Evolutionary conservation across 495 filamentous ascomycete species (phyloP).

Genomic region (Lasiosphaeria ovina): DNA sequence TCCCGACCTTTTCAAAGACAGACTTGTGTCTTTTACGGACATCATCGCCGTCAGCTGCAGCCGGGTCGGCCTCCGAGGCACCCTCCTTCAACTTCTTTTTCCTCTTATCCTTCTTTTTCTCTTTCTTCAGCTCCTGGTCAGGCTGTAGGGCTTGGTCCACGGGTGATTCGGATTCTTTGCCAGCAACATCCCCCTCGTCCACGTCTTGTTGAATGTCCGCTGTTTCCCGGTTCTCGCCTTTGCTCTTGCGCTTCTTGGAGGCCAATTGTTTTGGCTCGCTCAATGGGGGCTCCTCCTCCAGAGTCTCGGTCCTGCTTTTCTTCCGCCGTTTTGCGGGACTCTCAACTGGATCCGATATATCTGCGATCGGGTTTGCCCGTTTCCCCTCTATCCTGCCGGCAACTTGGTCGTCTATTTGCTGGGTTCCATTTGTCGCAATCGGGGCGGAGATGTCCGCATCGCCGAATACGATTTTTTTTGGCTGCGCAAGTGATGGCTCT

Average conservation of each 20-base stretch:
- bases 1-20: constrained; percentile 49
- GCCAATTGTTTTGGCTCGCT: too few relatives aligned
- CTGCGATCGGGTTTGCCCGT: constrained; percentile 3
- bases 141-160: neutral
- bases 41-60: constrained; percentile 14
- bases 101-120: constrained; percentile 8
- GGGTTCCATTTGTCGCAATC: constrained; percentile 16
- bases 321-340: neutral
- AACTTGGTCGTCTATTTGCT: constrained; percentile 15
- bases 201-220: neutral
- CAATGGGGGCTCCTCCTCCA: neutral
- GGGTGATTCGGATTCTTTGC: neutral
- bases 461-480: constrained; percentile 28
- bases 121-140: constrained; percentile 14
- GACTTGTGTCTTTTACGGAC: constrained; percentile 41
- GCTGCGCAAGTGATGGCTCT: constrained; percentile 12
- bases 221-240: neutral
- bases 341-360: neutral
- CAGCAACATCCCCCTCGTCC: neutral
- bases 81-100: constrained; percentile 33
- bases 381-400: constrained; percentile 1
- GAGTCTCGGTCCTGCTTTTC: neutral
- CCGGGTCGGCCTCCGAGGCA: constrained; percentile 12
- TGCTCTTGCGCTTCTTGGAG: constrained; percentile 11
- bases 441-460: constrained; percentile 25